Conservation (phyloP, 345 rosid species). For the Salix dunnii region DNA sequence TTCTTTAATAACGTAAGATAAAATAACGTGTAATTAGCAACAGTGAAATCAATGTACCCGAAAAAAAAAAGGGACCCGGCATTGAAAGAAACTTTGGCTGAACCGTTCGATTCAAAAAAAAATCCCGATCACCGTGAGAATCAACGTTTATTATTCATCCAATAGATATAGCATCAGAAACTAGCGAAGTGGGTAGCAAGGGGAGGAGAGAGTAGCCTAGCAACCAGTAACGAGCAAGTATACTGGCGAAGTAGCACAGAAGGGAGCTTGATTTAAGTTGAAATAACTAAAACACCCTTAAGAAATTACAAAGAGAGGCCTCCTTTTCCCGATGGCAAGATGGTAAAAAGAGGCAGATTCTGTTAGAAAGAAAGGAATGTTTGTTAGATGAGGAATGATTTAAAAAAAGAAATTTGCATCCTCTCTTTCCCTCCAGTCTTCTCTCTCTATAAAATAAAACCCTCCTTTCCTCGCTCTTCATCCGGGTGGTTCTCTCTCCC, state of each 20-base stretch:
- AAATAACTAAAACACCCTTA: slow-evolving; percentile 13
- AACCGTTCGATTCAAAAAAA: no score
- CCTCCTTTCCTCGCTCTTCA: slow-evolving; percentile 7
- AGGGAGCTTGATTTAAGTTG: neutral
- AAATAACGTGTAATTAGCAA: no score
- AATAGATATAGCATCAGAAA: no score
- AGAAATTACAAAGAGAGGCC: neutral
- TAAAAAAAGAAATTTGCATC: slow-evolving; percentile 1
- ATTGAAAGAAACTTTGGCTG: no score
- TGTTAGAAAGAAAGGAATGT: slow-evolving; percentile 14
- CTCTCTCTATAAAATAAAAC: slow-evolving; percentile 7
- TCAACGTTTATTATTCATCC: no score
- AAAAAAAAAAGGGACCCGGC: no score
- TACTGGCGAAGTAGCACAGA: neutral
- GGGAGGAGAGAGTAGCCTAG: no score
- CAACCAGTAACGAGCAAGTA: no score
- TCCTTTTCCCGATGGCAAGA: neutral
- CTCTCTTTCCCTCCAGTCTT: slow-evolving; percentile 31
- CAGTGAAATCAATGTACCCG: no score
- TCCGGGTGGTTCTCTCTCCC: neutral
- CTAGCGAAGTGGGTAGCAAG: no score
- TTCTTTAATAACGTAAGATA: no score
- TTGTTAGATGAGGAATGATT: slow-evolving; percentile 4
- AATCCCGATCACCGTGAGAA: no score
- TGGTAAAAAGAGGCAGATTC: slow-evolving; percentile 9